Evolutionary conservation across 2,329 filamentous ascomycete genomes (phyloP), one percentile per base, ranked within the genome.

Genomic region (Neobulgaria alba): DNA sequence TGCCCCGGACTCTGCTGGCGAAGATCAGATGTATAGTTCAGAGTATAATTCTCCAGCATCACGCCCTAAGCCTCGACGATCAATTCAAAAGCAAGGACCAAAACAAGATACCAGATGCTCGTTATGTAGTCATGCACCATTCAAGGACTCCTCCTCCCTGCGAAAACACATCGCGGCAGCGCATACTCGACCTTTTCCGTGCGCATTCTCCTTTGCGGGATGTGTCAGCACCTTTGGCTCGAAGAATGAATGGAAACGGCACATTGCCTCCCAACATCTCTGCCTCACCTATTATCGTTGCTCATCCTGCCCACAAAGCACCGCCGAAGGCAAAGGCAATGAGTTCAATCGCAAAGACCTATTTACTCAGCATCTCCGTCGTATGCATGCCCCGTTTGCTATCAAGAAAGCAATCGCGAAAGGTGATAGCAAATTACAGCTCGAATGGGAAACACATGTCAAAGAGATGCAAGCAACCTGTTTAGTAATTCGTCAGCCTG

Each of bases 181-280:
- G 2, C 80, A 84, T 47, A 83, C 79, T 0, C 72, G 79, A 15
- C 79, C 81, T 0, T 96, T 95, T 54, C 78, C 81, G 0, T 98
- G 90, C 58, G 85, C 85, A 2, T 90, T 95, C 58, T 79, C 81
- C 1, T 81, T 81, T 54, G 93, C 90, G 30, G 86, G 85, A 14
- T 98, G 90, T 61, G 67, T 65, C 0, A 88, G 86, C 52, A 85
- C 79, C 0, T 95, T 96, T 60, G 80, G 82, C 1, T 90, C 85
- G 12, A 96, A 95, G 64, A 95, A 96, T 57, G 90, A 96, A 61
- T 98, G 90, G 90, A 96, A 96, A 63, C 77, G 90, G 3, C 92
- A 98, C 57, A 86, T 95, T 57, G 75, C 79, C 12, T 94, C 87
- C 0, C 87, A 95, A 53, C 92, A 98, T 63, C 73, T 98, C 16